These are phyloP conservation scores for Neopestalotiopsis sp. DNA, from an alignment of 2,329 filamentous ascomycete genomes.

Conservation along the genomic window DNA sequence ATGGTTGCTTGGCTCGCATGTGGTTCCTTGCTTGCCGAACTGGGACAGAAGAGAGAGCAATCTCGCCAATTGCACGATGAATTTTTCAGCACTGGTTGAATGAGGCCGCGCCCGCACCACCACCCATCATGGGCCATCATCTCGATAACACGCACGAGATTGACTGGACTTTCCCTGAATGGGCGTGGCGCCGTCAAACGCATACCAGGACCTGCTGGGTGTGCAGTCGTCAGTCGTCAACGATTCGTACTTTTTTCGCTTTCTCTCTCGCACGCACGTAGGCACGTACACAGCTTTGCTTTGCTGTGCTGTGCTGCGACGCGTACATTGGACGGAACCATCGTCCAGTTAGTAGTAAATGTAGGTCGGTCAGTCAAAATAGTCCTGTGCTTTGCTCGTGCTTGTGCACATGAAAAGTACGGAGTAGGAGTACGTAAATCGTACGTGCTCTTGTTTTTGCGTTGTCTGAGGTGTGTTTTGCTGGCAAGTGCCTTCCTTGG, in stretches of 20 bases:
- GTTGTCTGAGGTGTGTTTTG: neutral
- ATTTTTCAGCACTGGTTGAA: conserved; percentile 23
- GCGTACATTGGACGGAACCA: neutral
- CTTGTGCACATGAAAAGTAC: neutral
- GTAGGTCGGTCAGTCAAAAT: neutral
- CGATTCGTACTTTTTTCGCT: neutral
- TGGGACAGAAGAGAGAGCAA: conserved; percentile 28
- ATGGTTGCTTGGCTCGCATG: conserved; percentile 10
- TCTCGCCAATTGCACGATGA: conserved; percentile 31
- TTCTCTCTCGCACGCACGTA: neutral
- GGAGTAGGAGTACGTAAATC: too few species aligned
- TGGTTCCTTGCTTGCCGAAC: conserved; percentile 26
- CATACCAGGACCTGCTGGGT: neutral
- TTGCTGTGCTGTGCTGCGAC: neutral
- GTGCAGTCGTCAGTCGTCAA: neutral
- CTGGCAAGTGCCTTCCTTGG: neutral
- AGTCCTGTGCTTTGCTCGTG: conserved; percentile 1
- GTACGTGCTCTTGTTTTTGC: neutral
- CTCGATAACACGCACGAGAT: conserved; percentile 16
- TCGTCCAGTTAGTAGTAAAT: neutral
- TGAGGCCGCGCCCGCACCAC: conserved; percentile 28
- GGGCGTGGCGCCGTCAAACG: conserved; percentile 13
- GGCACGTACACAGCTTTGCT: neutral
- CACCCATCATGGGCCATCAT: conserved; percentile 13
- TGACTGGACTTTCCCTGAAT: conserved; percentile 16